A percentile compares a stretch with the other conserved stretches of the same genome.
Evolutionary conservation across 2,329 filamentous ascomycete genomes (phyloP).

Genomic region (Aspergillus cejpii): DNA sequence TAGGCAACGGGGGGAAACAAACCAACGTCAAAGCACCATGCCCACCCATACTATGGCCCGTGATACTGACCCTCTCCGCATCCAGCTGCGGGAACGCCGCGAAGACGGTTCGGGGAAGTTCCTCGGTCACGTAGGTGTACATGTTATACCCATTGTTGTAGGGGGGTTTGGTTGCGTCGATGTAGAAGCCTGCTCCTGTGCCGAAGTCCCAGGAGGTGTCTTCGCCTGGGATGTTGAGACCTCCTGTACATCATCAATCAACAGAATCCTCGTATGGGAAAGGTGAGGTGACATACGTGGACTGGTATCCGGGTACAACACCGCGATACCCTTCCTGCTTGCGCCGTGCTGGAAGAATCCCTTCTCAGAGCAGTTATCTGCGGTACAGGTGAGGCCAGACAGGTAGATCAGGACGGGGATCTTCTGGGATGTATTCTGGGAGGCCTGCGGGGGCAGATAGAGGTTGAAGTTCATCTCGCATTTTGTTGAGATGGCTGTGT

Average conservation of each 20-base stretch:
- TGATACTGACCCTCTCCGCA: constrained; percentile 64
- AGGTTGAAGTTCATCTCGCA: constrained; percentile 92
- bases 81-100: constrained; percentile 67
- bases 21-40: constrained; percentile 85
- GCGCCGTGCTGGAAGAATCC: constrained; percentile 89
- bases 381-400: constrained; percentile 88
- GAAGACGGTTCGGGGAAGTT: constrained; percentile 76
- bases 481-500: constrained; percentile 68
- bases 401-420: constrained; percentile 88
- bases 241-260: constrained; percentile 45
- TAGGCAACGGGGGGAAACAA: too few species aligned
- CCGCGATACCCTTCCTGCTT: constrained; percentile 72
- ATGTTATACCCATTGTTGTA: constrained; percentile 80
- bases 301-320: constrained; percentile 92
- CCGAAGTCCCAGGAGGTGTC: constrained; percentile 90
- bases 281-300: constrained; percentile 54
- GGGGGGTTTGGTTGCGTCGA: constrained; percentile 71
- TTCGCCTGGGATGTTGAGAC: constrained; percentile 72
- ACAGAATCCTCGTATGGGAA: neutral
- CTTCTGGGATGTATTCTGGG: constrained; percentile 48
- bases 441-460: constrained; percentile 72
- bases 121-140: constrained; percentile 85
- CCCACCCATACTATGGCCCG: constrained; percentile 94
- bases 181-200: constrained; percentile 85
- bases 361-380: constrained; percentile 68